These are phyloP conservation scores for Lactarius hatsudake DNA, from an alignment of 768 basidiomycete species.

Conservation along the genomic window DNA sequence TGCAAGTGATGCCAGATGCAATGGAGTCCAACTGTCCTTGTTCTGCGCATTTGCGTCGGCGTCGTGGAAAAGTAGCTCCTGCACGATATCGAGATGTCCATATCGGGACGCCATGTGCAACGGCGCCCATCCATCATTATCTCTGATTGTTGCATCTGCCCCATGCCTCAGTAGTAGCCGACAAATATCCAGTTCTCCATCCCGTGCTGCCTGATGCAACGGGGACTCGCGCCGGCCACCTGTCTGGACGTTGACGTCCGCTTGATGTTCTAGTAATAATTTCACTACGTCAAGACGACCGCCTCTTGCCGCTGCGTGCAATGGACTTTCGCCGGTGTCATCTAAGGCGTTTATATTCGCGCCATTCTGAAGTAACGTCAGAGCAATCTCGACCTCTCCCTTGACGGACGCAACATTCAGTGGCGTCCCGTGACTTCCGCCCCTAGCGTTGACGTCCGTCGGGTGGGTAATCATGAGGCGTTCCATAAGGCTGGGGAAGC, in stretches of 20 bases:
- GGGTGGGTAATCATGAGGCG: neutral
- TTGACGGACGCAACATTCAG: neutral
- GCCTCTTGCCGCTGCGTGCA: neutral
- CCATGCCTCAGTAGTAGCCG: neutral
- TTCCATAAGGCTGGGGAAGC: neutral
- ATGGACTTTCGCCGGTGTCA: accelerated
- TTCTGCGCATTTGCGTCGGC: conserved; percentile 2
- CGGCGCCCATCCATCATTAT: neutral
- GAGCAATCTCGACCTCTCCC: neutral
- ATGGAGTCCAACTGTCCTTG: no score
- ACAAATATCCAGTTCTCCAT: neutral
- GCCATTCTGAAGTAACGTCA: neutral
- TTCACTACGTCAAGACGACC: neutral
- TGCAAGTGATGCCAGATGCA: neutral
- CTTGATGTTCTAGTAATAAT: neutral
- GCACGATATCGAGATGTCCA: neutral
- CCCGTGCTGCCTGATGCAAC: no score
- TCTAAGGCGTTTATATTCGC: neutral
- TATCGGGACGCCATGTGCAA: neutral
- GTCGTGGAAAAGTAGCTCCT: neutral
- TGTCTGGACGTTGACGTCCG: neutral
- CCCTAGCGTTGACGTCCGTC: neutral
- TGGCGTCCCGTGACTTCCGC: neutral
- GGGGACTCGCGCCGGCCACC: no score
- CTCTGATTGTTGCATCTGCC: neutral